Evolutionary conservation across 2,329 filamentous ascomycete genomes (phyloP), one percentile per base, ranked within the genome.

Genomic region (Scytalidium lignicola): DNA sequence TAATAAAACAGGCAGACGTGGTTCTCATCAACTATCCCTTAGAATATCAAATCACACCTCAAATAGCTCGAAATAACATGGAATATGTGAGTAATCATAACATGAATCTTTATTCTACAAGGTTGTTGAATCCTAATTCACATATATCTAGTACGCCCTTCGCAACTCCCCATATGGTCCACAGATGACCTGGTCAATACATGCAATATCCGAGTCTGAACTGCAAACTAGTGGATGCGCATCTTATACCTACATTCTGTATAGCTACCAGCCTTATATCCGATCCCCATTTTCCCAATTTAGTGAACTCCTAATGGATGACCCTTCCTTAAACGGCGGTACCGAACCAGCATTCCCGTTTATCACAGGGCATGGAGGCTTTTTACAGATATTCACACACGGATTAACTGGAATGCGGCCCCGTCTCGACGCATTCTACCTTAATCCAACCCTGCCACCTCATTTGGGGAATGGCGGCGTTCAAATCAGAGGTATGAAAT

Each of bases 161-260:
- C 23, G 23, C 23, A 26, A 26, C 23, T 26, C 46, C 8, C 68
- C 76, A 0, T 76, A 86, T 54, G 85, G 85, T 0, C 85, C 85
- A 0, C 85, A 80, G 6, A 88, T 88, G 85, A 88, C 85, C 1
- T 88, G 83, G 63, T 80, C 82, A 12, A 81, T 85, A 13, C 86
- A 85, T 64, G 79, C 80, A 51, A 80, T 87, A 44, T 78, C 82
- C 9, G 83, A 83, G 22, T 85, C 83, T 51, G 73, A 79, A 47
- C 73, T 86, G n/a, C 82, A 80, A 1, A 76, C 76, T 0, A 83
- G 81, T 1, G 84, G 85, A 3, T 88, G 85, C 63, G 79, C 83
- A 0, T 76, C 80, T 2, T 86, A 80, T 60, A 87, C 83, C 0
- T 87, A 87, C 59, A 74, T 79, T 6, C 73, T 85, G 23, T 80